These are phyloP conservation scores for Kurtzmaniella fragi DNA, from an alignment of 805 yeast genomes.

Conservation along the genomic window DNA sequence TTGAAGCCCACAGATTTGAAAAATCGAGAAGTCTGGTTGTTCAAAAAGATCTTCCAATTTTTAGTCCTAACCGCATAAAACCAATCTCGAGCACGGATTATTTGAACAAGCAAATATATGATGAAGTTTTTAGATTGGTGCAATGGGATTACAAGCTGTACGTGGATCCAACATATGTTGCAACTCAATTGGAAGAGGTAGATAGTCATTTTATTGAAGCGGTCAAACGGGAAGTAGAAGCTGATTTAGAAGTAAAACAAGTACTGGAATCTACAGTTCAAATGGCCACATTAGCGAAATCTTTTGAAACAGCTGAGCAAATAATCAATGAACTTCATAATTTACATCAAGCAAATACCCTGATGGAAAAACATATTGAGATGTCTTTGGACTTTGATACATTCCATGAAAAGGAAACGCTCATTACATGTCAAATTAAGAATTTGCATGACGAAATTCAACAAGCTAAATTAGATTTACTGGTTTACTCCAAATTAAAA, in stretches of 20 bases:
- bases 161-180: slow-evolving; percentile 15
- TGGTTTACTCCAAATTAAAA: slow-evolving; percentile 4
- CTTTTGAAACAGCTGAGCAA: slow-evolving; percentile 12
- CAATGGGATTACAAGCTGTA: slow-evolving; percentile 37
- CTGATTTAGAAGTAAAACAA: not conserved
- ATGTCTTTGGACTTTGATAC: slow-evolving; percentile 4
- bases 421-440: slow-evolving; percentile 7
- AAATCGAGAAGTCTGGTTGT: slow-evolving; percentile 39
- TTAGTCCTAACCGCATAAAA: slow-evolving; percentile 18
- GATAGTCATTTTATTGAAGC: slow-evolving; percentile 19
- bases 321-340: slow-evolving; percentile 14
- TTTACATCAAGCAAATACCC: slow-evolving; percentile 6
- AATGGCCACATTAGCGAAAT: slow-evolving; percentile 12
- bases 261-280: not conserved
- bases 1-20: slow-evolving; percentile 21
- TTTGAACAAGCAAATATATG: slow-evolving; percentile 11
- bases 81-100: slow-evolving; percentile 9
- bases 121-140: slow-evolving; percentile 31
- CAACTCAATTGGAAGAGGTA: slow-evolving; percentile 20
- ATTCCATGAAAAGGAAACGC: slow-evolving; percentile 3
- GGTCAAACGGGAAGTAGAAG: slow-evolving; percentile 14
- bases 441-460: slow-evolving; percentile 8
- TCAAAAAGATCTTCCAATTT: slow-evolving; percentile 41
- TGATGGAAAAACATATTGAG: slow-evolving; percentile 1
- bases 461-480: slow-evolving; percentile 13